These are phyloP conservation scores for Podila epicladia DNA, from an alignment of 192 early-diverging fungal species.

Conservation along the genomic window DNA sequence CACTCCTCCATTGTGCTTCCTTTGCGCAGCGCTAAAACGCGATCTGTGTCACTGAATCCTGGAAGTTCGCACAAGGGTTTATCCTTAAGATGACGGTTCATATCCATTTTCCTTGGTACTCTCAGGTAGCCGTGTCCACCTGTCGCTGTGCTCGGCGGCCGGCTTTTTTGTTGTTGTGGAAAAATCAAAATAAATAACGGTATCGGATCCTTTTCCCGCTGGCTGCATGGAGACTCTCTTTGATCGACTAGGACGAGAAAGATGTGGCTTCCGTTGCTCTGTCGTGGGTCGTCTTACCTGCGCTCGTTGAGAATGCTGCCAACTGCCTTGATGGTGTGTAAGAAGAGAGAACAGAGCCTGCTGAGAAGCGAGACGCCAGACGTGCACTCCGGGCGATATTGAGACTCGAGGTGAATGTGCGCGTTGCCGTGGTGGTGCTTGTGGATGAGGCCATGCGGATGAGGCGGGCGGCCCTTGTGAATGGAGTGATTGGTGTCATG, in stretches of 20 bases:
- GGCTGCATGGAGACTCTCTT: no score
- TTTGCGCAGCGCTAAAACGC: no score
- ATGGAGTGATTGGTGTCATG: neutral
- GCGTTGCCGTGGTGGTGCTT: neutral
- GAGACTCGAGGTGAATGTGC: neutral
- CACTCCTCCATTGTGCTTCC: no score
- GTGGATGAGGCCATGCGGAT: neutral
- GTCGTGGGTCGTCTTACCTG: constrained; percentile 20
- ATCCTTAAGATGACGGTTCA: no score
- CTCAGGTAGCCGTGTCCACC: no score
- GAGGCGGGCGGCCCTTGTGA: neutral
- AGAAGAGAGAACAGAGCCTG: neutral
- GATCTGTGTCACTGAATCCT: no score
- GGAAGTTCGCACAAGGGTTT: no score
- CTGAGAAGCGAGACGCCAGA: neutral
- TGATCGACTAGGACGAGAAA: neutral
- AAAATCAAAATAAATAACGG: no score
- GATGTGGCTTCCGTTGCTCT: neutral
- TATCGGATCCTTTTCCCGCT: no score
- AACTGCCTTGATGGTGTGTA: neutral
- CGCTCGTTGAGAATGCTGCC: constrained; percentile 17
- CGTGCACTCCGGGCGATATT: neutral
- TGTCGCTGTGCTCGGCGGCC: no score
- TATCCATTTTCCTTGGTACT: no score
- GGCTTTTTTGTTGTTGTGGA: no score